Conservation (phyloP, 106 monocot species). For the Chionographis japonica region DNA sequence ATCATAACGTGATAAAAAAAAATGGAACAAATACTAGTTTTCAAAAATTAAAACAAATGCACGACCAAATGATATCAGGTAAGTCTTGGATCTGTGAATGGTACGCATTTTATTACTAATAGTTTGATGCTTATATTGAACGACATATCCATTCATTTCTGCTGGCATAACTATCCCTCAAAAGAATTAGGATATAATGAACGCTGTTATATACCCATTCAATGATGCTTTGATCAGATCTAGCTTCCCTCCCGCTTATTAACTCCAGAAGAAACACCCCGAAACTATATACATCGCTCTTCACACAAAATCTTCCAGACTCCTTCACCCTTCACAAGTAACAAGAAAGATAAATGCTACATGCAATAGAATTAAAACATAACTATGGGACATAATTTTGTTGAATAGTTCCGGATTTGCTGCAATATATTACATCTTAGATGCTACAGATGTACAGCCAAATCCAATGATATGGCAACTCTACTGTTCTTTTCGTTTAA, state of each 20-base stretch:
- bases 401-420: too few species aligned
- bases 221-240: constrained; percentile 48
- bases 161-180: not conserved
- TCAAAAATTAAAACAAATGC: not conserved
- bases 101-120: not conserved
- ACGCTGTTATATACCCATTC: constrained; percentile 54
- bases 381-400: too few species aligned
- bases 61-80: not conserved
- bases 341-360: not conserved
- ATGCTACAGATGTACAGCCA: too few species aligned
- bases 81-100: not conserved
- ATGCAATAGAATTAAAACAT: not conserved
- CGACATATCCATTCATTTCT: not conserved
- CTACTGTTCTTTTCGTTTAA: too few species aligned
- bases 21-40: not conserved
- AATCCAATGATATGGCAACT: too few species aligned
- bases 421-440: too few species aligned
- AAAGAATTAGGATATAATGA: constrained; percentile 6
- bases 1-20: not conserved
- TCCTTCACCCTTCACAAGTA: constrained; percentile 47
- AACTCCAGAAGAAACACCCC: constrained; percentile 93
- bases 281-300: constrained; percentile 94
- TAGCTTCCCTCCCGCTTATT: constrained; percentile 59
- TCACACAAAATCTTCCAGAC: constrained; percentile 46
- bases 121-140: not conserved